Percentiles rank a stretch among this genome's conserved stretches.
Evolutionary conservation across 83 land plant species (phyloP).

Genomic region (Thuja plicata): DNA sequence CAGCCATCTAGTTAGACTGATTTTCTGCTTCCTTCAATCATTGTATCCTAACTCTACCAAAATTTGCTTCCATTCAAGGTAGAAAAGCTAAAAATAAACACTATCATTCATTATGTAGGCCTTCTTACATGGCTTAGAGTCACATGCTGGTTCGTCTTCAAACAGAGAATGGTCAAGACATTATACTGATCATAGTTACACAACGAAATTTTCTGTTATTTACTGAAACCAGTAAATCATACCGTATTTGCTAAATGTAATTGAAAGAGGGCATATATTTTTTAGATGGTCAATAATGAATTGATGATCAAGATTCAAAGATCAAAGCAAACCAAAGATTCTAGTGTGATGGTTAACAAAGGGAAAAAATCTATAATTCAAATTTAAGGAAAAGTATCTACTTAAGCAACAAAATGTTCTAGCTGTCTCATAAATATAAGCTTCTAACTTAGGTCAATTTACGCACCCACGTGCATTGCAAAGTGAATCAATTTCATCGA

Average conservation of each 20-base stretch:
- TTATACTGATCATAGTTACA: neutral
- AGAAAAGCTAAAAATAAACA: neutral
- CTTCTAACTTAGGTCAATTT: neutral
- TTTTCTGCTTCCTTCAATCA: neutral
- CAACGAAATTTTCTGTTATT: neutral
- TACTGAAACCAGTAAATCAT: neutral
- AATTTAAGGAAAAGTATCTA: neutral
- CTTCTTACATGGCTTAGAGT: neutral
- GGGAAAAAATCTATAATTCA: neutral
- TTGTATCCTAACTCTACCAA: neutral
- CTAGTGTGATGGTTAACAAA: neutral
- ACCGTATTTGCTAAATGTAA: neutral
- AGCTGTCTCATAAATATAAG: neutral
- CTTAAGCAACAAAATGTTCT: neutral
- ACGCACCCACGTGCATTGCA: slow-evolving; percentile 94
- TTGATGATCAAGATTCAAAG: neutral
- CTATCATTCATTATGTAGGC: neutral
- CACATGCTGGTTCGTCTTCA: neutral
- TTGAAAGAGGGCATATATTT: neutral
- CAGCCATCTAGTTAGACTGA: slow-evolving; percentile 3
- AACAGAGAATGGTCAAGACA: neutral
- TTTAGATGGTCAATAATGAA: neutral
- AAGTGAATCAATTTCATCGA: slow-evolving; percentile 98
- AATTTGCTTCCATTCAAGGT: neutral
- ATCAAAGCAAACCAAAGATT: neutral